Evolutionary conservation across 108 stramenopile species (phyloP), one percentile per base, ranked within the genome.

Genomic region (Stephanodiscus triporus): DNA sequence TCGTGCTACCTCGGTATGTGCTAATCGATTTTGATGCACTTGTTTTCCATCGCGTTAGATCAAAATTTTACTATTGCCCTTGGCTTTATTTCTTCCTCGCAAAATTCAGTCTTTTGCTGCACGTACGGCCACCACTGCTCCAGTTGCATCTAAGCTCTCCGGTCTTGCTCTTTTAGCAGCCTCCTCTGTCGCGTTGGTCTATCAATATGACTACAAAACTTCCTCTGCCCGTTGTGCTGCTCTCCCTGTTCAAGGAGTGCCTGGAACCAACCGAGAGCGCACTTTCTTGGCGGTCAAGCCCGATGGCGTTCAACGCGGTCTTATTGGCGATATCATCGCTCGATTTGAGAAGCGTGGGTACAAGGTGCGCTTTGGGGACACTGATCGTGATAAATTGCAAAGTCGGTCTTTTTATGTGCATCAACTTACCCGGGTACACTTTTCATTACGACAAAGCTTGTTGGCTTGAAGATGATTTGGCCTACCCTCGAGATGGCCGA

Each of bases 331-430:
- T 58, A 96, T 98, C 61, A 97, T 98, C 74, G 84, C 83, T 51
- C 87, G 98, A 10, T 98, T 98, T 75, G 95, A 97, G 73, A 89
- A 89, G 82, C 88, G 95, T 43, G 98, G 98, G 43, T 97, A 93
- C 91, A 97, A 97, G 74, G 70, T 76, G 27, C 48, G 74, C n/a
- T 38, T 5, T 3, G n/a, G 40, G 49, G 10, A 58, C 57, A 10
- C 30, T 60, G 2, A 14, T 38, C 34, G n/a, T 8, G 32, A 34
- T 62, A 2, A 1, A 62, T 8, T 22, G 40, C 47, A 13, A 66
- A 9, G 19, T 24, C 13, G 5, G 17, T 8, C 16, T 6, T 22
- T 67, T 30, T 29, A 57, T 29, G 30, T 27, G 27, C 4, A 57
- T 2, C 24, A n/a, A 26, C 30, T 29, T 29, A 27, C 32, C 2